Percentiles rank a stretch among this genome's conserved stretches.
phyloP scores from a whole-genome alignment of 1,139 yeast species.

The Yamadazyma spencermartinsiae region DNA sequence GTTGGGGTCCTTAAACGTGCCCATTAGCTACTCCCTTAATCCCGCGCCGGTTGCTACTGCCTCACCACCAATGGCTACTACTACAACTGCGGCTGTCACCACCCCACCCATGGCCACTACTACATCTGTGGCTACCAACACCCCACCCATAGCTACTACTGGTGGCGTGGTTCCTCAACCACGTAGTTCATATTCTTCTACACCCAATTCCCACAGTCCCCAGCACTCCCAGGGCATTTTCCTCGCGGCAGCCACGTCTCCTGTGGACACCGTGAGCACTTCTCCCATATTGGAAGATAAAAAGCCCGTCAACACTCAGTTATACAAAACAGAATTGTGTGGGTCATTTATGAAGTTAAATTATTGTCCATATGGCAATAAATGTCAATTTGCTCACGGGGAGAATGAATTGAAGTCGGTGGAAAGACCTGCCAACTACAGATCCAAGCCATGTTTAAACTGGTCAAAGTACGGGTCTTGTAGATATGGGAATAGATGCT shows the following conservation, averaged over 20 bases:
- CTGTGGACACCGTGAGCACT: neutral
- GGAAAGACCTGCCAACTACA: slow-evolving; percentile 81
- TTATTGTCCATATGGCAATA: slow-evolving; percentile 80
- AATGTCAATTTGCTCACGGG: slow-evolving; percentile 96
- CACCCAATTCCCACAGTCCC: slow-evolving; percentile 1
- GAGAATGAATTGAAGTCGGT: slow-evolving; percentile 69
- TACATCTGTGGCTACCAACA: neutral
- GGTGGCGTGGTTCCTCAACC: neutral
- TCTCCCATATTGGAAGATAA: slow-evolving; percentile 13
- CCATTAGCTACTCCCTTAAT: too few relatives aligned
- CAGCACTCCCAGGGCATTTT: neutral
- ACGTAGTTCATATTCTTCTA: neutral
- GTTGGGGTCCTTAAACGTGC: neutral
- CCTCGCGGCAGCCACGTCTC: neutral
- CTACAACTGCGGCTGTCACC: neutral
- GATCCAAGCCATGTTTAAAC: slow-evolving; percentile 88
- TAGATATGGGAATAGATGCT: slow-evolving; percentile 88
- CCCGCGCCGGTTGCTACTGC: neutral
- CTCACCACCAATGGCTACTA: neutral
- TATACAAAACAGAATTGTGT: slow-evolving; percentile 90
- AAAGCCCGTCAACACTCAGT: slow-evolving; percentile 56
- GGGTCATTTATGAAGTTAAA: slow-evolving; percentile 75
- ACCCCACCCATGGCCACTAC: neutral
- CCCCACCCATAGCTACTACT: neutral
- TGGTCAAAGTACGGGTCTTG: slow-evolving; percentile 84